Evolutionary conservation across 2,329 filamentous ascomycete species (phyloP).

Genomic region (Mollisia scopiformis): DNA sequence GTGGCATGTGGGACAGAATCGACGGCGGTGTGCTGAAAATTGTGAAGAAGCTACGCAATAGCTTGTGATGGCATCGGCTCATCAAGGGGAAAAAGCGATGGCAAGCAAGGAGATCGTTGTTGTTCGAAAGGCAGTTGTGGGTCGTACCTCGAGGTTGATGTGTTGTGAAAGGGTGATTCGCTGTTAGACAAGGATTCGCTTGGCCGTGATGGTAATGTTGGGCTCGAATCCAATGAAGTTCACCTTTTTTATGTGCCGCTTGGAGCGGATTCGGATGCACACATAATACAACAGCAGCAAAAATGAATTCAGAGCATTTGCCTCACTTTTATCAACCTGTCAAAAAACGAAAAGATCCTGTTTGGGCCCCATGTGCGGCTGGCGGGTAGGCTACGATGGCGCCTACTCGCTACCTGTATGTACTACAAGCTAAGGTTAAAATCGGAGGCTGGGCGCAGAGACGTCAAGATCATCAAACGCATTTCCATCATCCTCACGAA

Average conservation of each 20-base stretch:
- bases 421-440: background rate
- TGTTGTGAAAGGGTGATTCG: slow-evolving; percentile 13
- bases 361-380: background rate
- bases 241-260: too few relatives aligned
- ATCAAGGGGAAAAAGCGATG: background rate
- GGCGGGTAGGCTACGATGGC: background rate
- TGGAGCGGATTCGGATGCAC: background rate
- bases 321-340: background rate
- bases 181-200: background rate
- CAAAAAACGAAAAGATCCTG: background rate
- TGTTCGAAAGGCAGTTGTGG: slow-evolving; percentile 1
- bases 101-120: slow-evolving; percentile 10
- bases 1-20: slow-evolving; percentile 5
- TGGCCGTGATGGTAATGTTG: background rate
- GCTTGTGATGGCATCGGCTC: slow-evolving; percentile 3
- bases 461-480: background rate
- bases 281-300: background rate
- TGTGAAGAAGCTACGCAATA: slow-evolving; percentile 3
- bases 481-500: too few relatives aligned
- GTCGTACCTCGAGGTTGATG: slow-evolving; percentile 8
- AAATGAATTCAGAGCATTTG: background rate
- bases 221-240: background rate
- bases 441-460: background rate
- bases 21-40: slow-evolving; percentile 5
- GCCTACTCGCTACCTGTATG: too few relatives aligned